phyloP scores from a whole-genome alignment of 495 filamentous ascomycete genomes.

The Aspergillus campestris region DNA sequence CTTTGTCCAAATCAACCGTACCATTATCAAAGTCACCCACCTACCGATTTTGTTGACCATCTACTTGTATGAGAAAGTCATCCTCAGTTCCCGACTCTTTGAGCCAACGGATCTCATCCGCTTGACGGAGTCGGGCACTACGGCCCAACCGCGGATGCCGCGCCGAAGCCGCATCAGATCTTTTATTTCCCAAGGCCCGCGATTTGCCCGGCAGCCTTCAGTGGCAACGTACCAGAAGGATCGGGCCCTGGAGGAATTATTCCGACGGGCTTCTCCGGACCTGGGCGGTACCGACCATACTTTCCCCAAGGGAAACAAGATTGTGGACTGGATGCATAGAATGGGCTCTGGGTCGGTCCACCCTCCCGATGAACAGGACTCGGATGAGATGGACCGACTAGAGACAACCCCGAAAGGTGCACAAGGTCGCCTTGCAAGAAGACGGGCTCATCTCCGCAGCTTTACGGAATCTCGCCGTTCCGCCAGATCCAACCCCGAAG shows the following conservation, averaged over 20 bases:
- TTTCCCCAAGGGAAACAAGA: conserved; percentile 53
- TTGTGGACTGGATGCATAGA: conserved; percentile 82
- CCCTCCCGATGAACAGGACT: conserved; percentile 55
- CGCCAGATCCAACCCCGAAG: conserved; percentile 51
- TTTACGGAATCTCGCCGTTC: conserved; percentile 46
- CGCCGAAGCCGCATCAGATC: conserved; percentile 48
- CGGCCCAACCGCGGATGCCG: conserved; percentile 15
- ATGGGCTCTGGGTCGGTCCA: conserved; percentile 55
- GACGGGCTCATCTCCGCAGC: conserved; percentile 29
- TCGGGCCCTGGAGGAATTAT: conserved; percentile 85
- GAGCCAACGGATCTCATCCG: conserved; percentile 66
- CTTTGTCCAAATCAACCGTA: conserved; percentile 75
- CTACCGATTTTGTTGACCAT: conserved; percentile 78
- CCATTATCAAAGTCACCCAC: conserved; percentile 83
- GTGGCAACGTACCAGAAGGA: conserved; percentile 82
- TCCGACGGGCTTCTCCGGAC: conserved; percentile 54
- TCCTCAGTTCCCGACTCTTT: conserved; percentile 60
- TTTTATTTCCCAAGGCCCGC: conserved; percentile 55
- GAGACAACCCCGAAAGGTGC: conserved; percentile 36
- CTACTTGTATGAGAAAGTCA: conserved; percentile 73
- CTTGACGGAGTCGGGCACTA: conserved; percentile 25
- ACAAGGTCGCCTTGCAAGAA: conserved; percentile 24
- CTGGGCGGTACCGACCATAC: conserved; percentile 44
- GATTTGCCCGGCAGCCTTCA: conserved; percentile 70
- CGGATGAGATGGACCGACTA: conserved; percentile 47